Evolutionary conservation across 2,329 filamentous ascomycete species (phyloP).

Genomic region (Cercospora citrullina): DNA sequence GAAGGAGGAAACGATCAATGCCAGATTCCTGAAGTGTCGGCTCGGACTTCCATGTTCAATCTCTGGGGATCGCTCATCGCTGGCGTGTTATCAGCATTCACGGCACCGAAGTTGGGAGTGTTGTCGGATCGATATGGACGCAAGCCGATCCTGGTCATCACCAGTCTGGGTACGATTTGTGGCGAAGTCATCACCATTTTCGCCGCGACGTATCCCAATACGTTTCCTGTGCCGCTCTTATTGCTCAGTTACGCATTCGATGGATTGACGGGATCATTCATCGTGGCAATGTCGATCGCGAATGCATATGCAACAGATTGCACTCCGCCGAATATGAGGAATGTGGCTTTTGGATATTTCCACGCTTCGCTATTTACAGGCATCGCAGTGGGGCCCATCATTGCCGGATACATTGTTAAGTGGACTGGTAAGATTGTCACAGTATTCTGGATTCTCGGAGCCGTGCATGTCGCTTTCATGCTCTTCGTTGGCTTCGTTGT

Average conservation of each 20-base stretch:
- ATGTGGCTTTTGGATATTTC: conserved; percentile 83
- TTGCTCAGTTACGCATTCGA: conserved; percentile 76
- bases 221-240: conserved; percentile 74
- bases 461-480: conserved; percentile 72
- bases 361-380: conserved; percentile 86
- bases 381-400: conserved; percentile 80
- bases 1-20: conserved; percentile 73
- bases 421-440: conserved; percentile 71
- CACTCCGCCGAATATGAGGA: conserved; percentile 74
- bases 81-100: conserved; percentile 76
- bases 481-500: conserved; percentile 68
- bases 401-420: conserved; percentile 78
- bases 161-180: conserved; percentile 71
- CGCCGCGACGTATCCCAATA: conserved; percentile 71
- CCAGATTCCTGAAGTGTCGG: conserved; percentile 74
- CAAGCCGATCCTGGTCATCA: conserved; percentile 69
- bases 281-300: conserved; percentile 72
- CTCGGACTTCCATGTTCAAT: conserved; percentile 73
- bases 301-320: conserved; percentile 91
- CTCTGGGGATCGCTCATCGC: conserved; percentile 72
- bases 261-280: conserved; percentile 85
- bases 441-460: conserved; percentile 81
- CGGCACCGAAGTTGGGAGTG: conserved; percentile 78
- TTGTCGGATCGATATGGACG: conserved; percentile 86
- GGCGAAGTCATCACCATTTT: conserved; percentile 77